Evolutionary conservation across 148 eudicot genomes (phyloP).

Genomic region (Chenopodium quinoa): DNA sequence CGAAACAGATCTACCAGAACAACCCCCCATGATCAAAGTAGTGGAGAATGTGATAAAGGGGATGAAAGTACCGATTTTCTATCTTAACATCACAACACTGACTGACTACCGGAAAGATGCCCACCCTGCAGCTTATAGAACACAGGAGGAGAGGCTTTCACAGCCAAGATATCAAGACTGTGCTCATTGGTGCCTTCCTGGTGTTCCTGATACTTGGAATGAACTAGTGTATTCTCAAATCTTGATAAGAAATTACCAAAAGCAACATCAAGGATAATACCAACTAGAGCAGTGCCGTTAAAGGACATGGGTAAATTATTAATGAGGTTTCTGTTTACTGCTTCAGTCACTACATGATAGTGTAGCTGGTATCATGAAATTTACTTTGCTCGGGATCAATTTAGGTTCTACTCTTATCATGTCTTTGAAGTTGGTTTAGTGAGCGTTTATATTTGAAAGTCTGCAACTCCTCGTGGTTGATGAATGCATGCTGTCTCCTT

Average conservation of each 20-base stretch:
- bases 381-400: too few relatives aligned
- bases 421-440: too few relatives aligned
- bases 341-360: background rate
- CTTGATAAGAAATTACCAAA: constrained; percentile 37
- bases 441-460: too few relatives aligned
- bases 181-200: constrained; percentile 89
- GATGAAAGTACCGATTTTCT: constrained; percentile 47
- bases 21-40: constrained; percentile 39
- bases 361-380: background rate
- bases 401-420: too few relatives aligned
- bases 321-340: background rate
- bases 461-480: too few relatives aligned
- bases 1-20: constrained; percentile 31
- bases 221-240: constrained; percentile 55
- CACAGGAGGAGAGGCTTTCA: constrained; percentile 46
- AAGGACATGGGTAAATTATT: constrained; percentile 20
- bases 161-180: constrained; percentile 55
- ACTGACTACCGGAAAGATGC: constrained; percentile 62
- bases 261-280: constrained; percentile 23
- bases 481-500: too few relatives aligned
- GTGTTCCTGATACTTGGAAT: constrained; percentile 83
- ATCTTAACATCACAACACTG: constrained; percentile 62
- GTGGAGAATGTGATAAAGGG: constrained; percentile 46
- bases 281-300: constrained; percentile 8
- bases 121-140: constrained; percentile 60